Percentiles rank a stretch among this genome's conserved stretches.
phyloP scores from a whole-genome alignment of 441 rosid genomes.

The Adansonia gregorii region DNA sequence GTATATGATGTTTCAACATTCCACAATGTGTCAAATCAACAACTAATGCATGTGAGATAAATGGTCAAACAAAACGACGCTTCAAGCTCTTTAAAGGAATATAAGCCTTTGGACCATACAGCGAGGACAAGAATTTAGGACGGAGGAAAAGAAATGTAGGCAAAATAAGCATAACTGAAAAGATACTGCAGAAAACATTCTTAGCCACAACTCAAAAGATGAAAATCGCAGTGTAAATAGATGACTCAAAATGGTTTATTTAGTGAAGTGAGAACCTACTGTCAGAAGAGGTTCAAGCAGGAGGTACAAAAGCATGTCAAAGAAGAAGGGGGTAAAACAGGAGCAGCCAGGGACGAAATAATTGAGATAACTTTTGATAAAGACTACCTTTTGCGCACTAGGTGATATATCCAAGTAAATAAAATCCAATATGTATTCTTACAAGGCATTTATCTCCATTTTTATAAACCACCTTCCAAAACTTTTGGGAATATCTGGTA shows the following conservation, averaged over 20 bases:
- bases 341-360: background rate
- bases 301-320: background rate
- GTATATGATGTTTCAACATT: background rate
- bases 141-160: background rate
- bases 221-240: background rate
- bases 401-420: constrained; percentile 10
- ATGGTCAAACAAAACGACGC: background rate
- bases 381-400: background rate
- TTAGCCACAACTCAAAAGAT: background rate
- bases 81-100: background rate
- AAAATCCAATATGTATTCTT: constrained; percentile 11
- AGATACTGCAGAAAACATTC: background rate
- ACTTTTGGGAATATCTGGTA: background rate
- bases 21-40: constrained; percentile 3
- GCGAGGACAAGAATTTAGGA: background rate
- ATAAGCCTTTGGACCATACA: background rate
- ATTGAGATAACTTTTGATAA: background rate
- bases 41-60: background rate
- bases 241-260: constrained; percentile 1
- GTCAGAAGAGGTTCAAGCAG: constrained; percentile 10
- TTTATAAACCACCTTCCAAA: background rate
- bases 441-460: background rate
- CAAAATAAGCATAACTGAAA: background rate
- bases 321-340: background rate
- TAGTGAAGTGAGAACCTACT: background rate